Base-by-base conservation (phyloP, 2,329 filamentous ascomycete genomes). In the Mariannaea sp. region DNA sequence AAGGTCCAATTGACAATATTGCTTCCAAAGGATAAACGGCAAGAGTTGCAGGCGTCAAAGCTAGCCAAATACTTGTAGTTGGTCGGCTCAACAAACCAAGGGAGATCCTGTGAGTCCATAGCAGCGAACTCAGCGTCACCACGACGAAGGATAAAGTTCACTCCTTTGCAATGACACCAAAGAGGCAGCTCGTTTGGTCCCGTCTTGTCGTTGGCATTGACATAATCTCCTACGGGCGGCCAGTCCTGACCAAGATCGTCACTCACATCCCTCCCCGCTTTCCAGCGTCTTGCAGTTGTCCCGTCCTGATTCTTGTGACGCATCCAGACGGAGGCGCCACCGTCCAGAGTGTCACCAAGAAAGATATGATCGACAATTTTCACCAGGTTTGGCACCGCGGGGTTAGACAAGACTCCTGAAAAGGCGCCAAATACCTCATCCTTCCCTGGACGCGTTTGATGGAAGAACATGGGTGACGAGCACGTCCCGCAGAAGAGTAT, bases 261-360 rank as follows among this genome's bases (percentile, higher is more conserved):
- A 35, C 60, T 70, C 3, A 53, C 29, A 0, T 55, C 43, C 0
- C 54, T 41, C 2, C 44, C 33, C 1, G 59, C 67, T 9, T 48
- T 56, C 73, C 70, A 75, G 0, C 65, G 52, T 7, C 58, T 60
- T 1, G 64, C 47, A 3, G 26, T 51, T 7, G 27, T 43, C 0
- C 68, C 71, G 36, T 71, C 66, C 1, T 57, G 48, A 33, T 76
- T 75, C 0, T 65, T 46, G 6, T 68, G 58, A 19, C 68, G 69
- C 4, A 81, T 60, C 78, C 78, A 83, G 1, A 71, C 61, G 2
- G 73, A 73, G 1, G 79, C 72, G 0, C 82, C 81, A 2, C 80
- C 81, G 59, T 84, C 81, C 1, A 71, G 22, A 0, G 81, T 83
- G 49, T 83, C 79, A 1, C 66, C 72, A 1, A 82, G 68, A 51